These are phyloP conservation scores for Mycena floridula DNA, from an alignment of 768 basidiomycete genomes.

Conservation along the genomic window DNA sequence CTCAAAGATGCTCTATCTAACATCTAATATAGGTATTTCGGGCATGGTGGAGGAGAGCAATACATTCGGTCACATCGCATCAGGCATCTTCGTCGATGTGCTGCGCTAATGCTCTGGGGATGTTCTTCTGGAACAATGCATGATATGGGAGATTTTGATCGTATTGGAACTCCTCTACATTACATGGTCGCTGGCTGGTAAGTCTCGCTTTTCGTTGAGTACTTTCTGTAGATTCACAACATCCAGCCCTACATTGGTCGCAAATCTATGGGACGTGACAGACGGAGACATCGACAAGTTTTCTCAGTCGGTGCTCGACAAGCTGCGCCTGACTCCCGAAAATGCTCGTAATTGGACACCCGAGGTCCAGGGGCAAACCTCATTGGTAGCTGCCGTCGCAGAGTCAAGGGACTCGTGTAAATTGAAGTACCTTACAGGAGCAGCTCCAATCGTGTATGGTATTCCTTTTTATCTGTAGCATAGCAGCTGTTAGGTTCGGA, in stretches of 20 bases:
- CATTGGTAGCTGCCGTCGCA: constrained; percentile 74
- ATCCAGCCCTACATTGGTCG: constrained; percentile 81
- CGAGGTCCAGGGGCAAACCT: constrained; percentile 20
- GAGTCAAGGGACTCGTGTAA: constrained; percentile 78
- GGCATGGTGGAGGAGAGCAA: constrained; percentile 94
- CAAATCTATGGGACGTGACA: constrained; percentile 97
- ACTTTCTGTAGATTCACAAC: neutral
- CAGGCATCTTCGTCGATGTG: constrained; percentile 75
- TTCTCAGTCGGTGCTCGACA: constrained; percentile 76
- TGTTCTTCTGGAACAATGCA: constrained; percentile 89
- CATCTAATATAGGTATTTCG: constrained; percentile 76
- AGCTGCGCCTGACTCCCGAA: constrained; percentile 46
- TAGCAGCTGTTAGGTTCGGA: too few relatives aligned
- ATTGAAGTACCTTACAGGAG: constrained; percentile 89
- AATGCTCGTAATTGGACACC: constrained; percentile 16
- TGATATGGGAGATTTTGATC: constrained; percentile 93
- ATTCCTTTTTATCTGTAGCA: constrained; percentile 80
- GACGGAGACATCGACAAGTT: constrained; percentile 96
- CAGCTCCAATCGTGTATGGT: constrained; percentile 92
- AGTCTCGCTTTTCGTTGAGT: constrained; percentile 23
- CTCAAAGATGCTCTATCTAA: constrained; percentile 2
- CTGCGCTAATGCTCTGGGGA: constrained; percentile 96
- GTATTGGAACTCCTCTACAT: constrained; percentile 85
- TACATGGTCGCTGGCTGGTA: constrained; percentile 98
- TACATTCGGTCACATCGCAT: constrained; percentile 87